phyloP scores from a whole-genome alignment of 140 eudicot genomes.

The Senecio squalidus region DNA sequence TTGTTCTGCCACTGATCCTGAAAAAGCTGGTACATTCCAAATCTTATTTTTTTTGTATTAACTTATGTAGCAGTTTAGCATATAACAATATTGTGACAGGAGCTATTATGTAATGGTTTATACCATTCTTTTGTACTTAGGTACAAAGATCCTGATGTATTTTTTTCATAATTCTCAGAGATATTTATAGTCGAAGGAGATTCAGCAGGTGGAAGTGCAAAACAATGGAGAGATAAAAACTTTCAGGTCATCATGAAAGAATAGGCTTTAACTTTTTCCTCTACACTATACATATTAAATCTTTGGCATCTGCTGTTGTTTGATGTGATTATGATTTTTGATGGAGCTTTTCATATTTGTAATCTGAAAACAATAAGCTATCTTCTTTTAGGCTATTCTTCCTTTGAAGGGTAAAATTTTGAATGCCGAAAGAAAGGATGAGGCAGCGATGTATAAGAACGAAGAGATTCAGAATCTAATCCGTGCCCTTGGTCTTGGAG shows the following conservation, averaged over 20 bases:
- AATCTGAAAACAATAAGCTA: neutral
- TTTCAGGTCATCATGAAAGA: constrained; percentile 58
- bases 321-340: neutral
- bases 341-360: neutral
- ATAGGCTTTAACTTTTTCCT: neutral
- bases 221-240: constrained; percentile 96
- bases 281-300: neutral
- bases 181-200: constrained; percentile 99
- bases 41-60: neutral
- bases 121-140: no score
- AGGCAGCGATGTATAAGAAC: constrained; percentile 97
- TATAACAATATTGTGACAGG: neutral
- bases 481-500: constrained; percentile 95
- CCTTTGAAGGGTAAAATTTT: constrained; percentile 95
- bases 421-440: constrained; percentile 86
- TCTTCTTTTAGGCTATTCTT: constrained; percentile 70
- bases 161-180: constrained; percentile 47
- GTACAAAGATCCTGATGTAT: no score
- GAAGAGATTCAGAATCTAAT: constrained; percentile 89
- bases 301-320: neutral
- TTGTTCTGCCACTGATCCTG: constrained; percentile 96
- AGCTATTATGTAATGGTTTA: no score
- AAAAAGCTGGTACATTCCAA: constrained; percentile 60
- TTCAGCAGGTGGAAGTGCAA: constrained; percentile 99
- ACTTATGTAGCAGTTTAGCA: neutral